Evolutionary conservation across 2,329 filamentous ascomycete genomes (phyloP), one percentile per base, ranked within the genome.

Genomic region (Aspergillus nomiae): DNA sequence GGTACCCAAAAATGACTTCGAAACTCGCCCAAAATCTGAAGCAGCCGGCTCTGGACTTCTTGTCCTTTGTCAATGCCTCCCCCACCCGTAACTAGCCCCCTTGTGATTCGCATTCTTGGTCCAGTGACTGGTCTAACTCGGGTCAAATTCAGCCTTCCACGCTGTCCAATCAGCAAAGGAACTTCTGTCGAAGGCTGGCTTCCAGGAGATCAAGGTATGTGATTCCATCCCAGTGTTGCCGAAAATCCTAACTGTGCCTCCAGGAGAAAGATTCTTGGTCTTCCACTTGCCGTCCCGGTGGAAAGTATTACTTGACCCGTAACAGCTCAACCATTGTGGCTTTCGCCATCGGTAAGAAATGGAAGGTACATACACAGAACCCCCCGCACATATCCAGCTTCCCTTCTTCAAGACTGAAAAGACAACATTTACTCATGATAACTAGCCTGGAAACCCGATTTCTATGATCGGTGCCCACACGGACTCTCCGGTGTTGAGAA

Each of bases 401-500:
- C 46, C 26, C 12, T 24, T 24, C 1, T 21, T n/a, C 50, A 19
- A 24, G 30, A 51, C 34, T 10, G n/a, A 24, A 4, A 6, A 16
- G 41, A 28, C 32, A 34, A 54, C 38, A 16, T 32, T 62, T 14
- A 65, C 61, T n/a, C 26, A 36, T 32, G 56, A 10, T 12, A 19
- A 21, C n/a, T 66, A 82, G 80, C 89, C 94, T 2, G 94, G 94
- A 51, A 96, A 96, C 77, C 90, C 94, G 10, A 89, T 97, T 65
- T 82, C 92, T 76, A 97, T 98, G 87, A 88, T 99, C 65, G 95
- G 94, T 70, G 94, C 95, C 45, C 94, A 99, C 80, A 98, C 95
- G 63, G 95, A 99, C 80, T 97, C 94, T 12, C 93, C 92, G 7
- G 94, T 91, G 70, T 86, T 99, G 56, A 90, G 94, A 63, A 84